phyloP scores from a whole-genome alignment of 805 yeast species.

The Metschnikowia cerradonensis region DNA sequence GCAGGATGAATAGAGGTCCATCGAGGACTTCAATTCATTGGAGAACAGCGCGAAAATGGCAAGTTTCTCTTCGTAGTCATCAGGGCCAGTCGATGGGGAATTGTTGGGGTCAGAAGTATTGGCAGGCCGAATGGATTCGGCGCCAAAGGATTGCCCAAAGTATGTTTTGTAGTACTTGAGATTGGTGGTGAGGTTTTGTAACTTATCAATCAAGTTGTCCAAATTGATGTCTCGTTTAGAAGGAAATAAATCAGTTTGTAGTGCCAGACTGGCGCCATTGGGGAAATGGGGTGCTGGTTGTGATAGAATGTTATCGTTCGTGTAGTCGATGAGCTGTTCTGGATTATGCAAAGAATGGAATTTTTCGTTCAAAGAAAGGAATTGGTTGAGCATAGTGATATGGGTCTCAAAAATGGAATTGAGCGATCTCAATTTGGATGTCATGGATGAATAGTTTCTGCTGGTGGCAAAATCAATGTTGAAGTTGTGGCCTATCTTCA shows the following conservation, averaged over 20 bases:
- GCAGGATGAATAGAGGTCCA: slow-evolving; percentile 29
- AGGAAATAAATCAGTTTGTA: slow-evolving; percentile 4
- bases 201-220: slow-evolving; percentile 25
- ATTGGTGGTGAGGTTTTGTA: slow-evolving; percentile 31
- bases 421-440: slow-evolving; percentile 19
- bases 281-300: not conserved
- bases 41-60: slow-evolving; percentile 34
- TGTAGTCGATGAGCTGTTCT: slow-evolving; percentile 12
- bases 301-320: slow-evolving; percentile 14
- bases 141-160: slow-evolving; percentile 1
- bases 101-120: not conserved
- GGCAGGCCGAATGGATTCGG: not conserved
- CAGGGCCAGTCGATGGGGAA: slow-evolving; percentile 16
- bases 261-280: not conserved
- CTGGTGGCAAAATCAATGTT: slow-evolving; percentile 3
- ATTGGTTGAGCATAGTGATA: slow-evolving; percentile 20
- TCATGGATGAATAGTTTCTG: slow-evolving; percentile 5
- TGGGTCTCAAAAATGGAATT: slow-evolving; percentile 22
- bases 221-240: slow-evolving; percentile 17
- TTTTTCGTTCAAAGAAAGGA: slow-evolving; percentile 25
- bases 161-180: slow-evolving; percentile 37
- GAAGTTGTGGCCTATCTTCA: slow-evolving; percentile 24
- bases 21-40: slow-evolving; percentile 27
- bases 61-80: slow-evolving; percentile 35
- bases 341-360: slow-evolving; percentile 17